These are phyloP conservation scores for Syzygium malaccense DNA, from an alignment of 441 rosid genomes.

Conservation along the genomic window DNA sequence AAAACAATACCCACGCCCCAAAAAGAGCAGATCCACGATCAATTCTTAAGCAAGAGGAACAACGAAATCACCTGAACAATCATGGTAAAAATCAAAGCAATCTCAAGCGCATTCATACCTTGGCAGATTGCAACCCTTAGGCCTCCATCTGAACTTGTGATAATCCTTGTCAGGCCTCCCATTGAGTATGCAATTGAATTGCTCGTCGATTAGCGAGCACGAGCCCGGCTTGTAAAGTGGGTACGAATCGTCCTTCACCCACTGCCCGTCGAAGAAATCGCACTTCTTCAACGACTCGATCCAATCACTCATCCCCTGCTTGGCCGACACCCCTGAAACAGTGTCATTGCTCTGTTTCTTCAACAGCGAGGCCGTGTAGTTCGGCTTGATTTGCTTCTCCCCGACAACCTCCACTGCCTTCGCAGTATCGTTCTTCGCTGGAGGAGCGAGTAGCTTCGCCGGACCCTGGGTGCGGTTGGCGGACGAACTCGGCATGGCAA, in stretches of 20 bases:
- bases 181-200: conserved; percentile 66
- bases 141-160: conserved; percentile 83
- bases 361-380: conserved; percentile 21
- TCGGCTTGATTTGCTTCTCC: conserved; percentile 17
- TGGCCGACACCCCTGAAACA: conserved; percentile 8
- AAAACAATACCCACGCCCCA: not conserved
- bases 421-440: conserved; percentile 8
- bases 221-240: conserved; percentile 87
- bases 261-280: conserved; percentile 73
- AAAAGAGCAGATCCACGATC: not conserved
- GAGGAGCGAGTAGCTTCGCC: conserved; percentile 2
- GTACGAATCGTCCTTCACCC: conserved; percentile 81
- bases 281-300: conserved; percentile 44
- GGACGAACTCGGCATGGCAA: conserved; percentile 7
- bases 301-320: conserved; percentile 28
- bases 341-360: conserved; percentile 21
- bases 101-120: conserved; percentile 27
- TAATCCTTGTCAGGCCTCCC: conserved; percentile 71
- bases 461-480: conserved; percentile 8
- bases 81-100: not conserved
- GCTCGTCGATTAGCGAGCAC: conserved; percentile 74
- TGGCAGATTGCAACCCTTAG: conserved; percentile 68
- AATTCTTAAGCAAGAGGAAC: not conserved
- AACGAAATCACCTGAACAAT: not conserved
- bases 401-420: conserved; percentile 1